Conservation (phyloP, 495 filamentous ascomycete species). For the Penicillium fimorum region DNA sequence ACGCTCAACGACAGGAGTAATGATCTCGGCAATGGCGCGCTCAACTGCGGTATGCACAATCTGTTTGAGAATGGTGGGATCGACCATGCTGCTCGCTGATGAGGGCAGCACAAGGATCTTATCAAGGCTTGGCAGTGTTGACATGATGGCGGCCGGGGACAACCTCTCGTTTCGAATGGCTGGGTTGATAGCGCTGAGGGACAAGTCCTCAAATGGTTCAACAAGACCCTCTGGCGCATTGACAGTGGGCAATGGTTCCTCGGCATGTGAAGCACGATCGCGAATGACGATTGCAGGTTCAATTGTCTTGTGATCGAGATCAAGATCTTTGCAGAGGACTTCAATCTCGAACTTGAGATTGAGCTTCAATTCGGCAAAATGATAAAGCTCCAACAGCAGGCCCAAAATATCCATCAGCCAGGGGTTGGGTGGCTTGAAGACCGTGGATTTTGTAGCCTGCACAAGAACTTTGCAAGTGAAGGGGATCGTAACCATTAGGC, state of each 20-base stretch:
- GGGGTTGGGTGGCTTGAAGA: constrained; percentile 93
- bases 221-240: constrained; percentile 69
- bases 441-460: constrained; percentile 76
- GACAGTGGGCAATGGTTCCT: constrained; percentile 55
- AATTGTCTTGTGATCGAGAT: constrained; percentile 79
- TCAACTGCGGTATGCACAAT: constrained; percentile 83
- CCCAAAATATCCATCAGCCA: constrained; percentile 95
- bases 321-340: constrained; percentile 89
- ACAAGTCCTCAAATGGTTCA: constrained; percentile 73
- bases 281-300: constrained; percentile 80
- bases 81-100: constrained; percentile 69
- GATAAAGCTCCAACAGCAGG: constrained; percentile 85
- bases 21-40: constrained; percentile 88
- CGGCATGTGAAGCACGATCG: constrained; percentile 58
- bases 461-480: constrained; percentile 94
- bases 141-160: constrained; percentile 68
- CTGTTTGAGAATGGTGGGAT: constrained; percentile 66
- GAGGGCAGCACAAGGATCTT: constrained; percentile 71
- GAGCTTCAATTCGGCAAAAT: constrained; percentile 86
- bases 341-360: constrained; percentile 99
- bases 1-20: constrained; percentile 92
- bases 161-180: constrained; percentile 67
- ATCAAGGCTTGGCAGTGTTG: constrained; percentile 75
- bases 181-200: constrained; percentile 67
- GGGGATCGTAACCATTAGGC: constrained; percentile 86